Percentiles rank a stretch among this genome's conserved stretches.
Evolutionary conservation across 2,329 filamentous ascomycete species (phyloP).

Genomic region (Monosporascus sp.): DNA sequence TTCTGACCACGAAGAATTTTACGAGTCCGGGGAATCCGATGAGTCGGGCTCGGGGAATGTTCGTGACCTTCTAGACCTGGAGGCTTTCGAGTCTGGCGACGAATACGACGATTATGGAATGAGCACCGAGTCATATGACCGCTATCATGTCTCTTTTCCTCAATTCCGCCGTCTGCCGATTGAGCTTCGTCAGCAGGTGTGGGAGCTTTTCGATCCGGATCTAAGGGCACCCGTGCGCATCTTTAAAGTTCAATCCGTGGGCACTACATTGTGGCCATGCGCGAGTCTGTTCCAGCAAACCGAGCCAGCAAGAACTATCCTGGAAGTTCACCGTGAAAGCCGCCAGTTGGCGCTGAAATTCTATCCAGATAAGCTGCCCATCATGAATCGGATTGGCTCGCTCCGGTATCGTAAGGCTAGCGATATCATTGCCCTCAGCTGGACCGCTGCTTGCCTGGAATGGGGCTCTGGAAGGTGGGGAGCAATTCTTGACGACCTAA

Average conservation of each 20-base stretch:
- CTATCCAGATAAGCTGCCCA: conserved; percentile 25
- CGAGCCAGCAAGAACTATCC: conserved; percentile 21
- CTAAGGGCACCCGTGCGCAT: conserved; percentile 22
- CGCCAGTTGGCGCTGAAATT: conserved; percentile 23
- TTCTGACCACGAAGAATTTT: not conserved
- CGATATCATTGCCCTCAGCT: conserved; percentile 22
- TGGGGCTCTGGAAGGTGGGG: not conserved
- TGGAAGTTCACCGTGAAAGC: conserved; percentile 26
- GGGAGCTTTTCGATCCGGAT: conserved; percentile 28
- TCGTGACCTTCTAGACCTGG: conserved; percentile 22
- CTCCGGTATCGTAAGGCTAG: conserved; percentile 23
- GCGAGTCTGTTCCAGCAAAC: conserved; percentile 22
- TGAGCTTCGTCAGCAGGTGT: conserved; percentile 29
- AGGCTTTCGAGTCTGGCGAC: conserved; percentile 23
- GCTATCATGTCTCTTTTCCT: conserved; percentile 20
- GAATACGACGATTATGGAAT: conserved; percentile 2
- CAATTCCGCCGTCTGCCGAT: conserved; percentile 28
- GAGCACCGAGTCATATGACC: conserved; percentile 1
- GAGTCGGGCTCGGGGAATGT: conserved; percentile 10
- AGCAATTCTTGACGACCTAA: conserved; percentile 2
- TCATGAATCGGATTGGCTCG: conserved; percentile 6
- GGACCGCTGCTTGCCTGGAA: not conserved
- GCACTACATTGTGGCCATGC: conserved; percentile 10
- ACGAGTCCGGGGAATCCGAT: conserved; percentile 7
- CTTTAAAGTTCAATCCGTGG: conserved; percentile 8